These are phyloP conservation scores for Pistacia atlantica DNA, from an alignment of 345 rosid species.

Conservation along the genomic window DNA sequence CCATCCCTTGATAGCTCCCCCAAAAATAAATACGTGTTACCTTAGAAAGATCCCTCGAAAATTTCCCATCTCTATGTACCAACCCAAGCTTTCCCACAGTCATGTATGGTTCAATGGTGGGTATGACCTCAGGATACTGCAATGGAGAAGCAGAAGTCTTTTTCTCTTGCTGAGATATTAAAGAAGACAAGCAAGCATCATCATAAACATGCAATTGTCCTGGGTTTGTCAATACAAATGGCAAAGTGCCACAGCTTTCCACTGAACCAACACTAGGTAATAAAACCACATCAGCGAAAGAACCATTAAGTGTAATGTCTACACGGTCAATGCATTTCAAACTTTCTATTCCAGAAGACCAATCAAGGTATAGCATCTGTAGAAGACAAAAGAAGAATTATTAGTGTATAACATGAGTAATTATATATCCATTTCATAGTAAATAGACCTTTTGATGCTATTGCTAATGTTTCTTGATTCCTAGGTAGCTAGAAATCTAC, in stretches of 20 bases:
- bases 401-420: neutral
- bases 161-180: slow-evolving; percentile 50
- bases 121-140: slow-evolving; percentile 58
- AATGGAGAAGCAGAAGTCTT: slow-evolving; percentile 44
- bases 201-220: slow-evolving; percentile 75
- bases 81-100: slow-evolving; percentile 52
- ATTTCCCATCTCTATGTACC: slow-evolving; percentile 39
- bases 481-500: neutral
- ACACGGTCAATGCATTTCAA: slow-evolving; percentile 62
- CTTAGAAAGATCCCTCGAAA: slow-evolving; percentile 55
- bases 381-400: slow-evolving; percentile 17
- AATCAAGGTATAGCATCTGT: slow-evolving; percentile 76
- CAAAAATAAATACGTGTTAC: slow-evolving; percentile 34
- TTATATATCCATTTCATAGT: neutral
- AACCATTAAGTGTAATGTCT: slow-evolving; percentile 72
- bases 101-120: slow-evolving; percentile 61
- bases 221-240: slow-evolving; percentile 68
- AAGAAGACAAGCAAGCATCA: slow-evolving; percentile 51
- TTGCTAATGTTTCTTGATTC: neutral
- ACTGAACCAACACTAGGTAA: slow-evolving; percentile 48
- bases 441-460: slow-evolving; percentile 5
- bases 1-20: neutral
- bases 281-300: slow-evolving; percentile 83
- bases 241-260: slow-evolving; percentile 37
- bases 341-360: slow-evolving; percentile 65